Conservation (phyloP, 192 early-diverging fungal genomes). For the Thamnidium elegans region DNA sequence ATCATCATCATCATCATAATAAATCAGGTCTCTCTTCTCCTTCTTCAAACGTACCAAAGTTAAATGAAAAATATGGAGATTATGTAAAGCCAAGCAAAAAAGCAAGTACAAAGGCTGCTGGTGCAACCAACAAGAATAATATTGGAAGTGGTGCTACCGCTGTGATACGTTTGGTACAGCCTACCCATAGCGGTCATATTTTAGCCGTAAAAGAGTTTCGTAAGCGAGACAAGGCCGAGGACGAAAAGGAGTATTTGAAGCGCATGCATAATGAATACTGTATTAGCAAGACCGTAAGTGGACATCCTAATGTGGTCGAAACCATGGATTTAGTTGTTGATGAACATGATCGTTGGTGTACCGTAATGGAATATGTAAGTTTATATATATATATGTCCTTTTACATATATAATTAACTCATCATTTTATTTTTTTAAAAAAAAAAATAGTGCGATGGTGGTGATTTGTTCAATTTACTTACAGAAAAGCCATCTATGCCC, state of each 20-base stretch:
- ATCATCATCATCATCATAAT: neutral
- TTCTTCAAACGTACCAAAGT: conserved; percentile 2
- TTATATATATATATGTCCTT: neutral
- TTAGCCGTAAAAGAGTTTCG: conserved; percentile 96
- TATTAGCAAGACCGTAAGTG: conserved; percentile 86
- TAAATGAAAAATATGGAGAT: conserved; percentile 19
- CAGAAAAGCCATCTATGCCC: conserved; percentile 75
- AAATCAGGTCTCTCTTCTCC: conserved; percentile 10
- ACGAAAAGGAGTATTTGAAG: conserved; percentile 92
- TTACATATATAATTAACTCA: conserved; percentile 11
- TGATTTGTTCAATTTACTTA: conserved; percentile 78
- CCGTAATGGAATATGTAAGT: conserved; percentile 67
- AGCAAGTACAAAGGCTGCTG: neutral
- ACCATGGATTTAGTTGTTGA: conserved; percentile 97
- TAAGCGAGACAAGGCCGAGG: conserved; percentile 74
- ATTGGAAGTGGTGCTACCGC: conserved; percentile 92
- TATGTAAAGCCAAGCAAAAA: conserved; percentile 19
- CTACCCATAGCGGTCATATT: conserved; percentile 64
- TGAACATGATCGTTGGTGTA: conserved; percentile 80
- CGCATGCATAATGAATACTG: conserved; percentile 96
- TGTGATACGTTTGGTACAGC: conserved; percentile 79
- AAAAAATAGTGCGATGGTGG: conserved; percentile 81
- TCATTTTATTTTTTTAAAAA: conserved; percentile 5
- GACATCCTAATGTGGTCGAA: conserved; percentile 89
- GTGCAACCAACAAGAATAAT: conserved; percentile 25